These are phyloP conservation scores for Hordeum pubiflorum DNA, from an alignment of 202 grass and related monocot species.

Conservation along the genomic window DNA sequence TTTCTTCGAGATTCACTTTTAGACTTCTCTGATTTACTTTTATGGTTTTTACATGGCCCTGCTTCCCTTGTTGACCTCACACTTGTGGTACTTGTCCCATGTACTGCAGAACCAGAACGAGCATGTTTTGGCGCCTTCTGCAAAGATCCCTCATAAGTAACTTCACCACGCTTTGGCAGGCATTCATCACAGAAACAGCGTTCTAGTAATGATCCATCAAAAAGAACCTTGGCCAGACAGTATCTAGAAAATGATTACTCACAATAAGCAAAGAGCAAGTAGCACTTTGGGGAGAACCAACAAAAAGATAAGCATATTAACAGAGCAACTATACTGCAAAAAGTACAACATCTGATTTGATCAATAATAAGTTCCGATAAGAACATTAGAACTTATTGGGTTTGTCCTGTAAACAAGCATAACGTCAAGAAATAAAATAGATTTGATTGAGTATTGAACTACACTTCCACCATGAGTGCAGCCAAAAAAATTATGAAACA, in stretches of 20 bases:
- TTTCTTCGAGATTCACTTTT: conserved; percentile 10
- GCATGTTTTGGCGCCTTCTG: conserved; percentile 18
- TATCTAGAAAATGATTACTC: conserved; percentile 29
- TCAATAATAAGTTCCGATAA: neutral
- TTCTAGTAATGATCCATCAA: conserved; percentile 2
- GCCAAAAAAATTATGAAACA: neutral
- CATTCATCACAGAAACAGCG: conserved; percentile 30
- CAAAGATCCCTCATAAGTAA: neutral
- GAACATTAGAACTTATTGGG: neutral
- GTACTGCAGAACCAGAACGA: neutral
- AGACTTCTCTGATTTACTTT: neutral
- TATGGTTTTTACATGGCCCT: neutral
- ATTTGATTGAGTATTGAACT: neutral
- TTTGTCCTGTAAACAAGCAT: neutral
- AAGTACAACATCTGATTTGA: neutral
- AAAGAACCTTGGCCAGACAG: conserved; percentile 26
- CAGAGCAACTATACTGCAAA: too few relatives aligned
- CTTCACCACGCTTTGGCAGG: neutral
- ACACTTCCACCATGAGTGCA: neutral
- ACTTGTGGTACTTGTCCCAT: neutral
- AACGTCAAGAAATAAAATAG: neutral
- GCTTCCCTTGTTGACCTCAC: neutral
- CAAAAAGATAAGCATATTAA: neutral
- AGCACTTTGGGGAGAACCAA: neutral
- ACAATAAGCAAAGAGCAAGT: neutral